These are phyloP conservation scores for Heritiera littoralis DNA, from an alignment of 345 rosid species.

Conservation along the genomic window DNA sequence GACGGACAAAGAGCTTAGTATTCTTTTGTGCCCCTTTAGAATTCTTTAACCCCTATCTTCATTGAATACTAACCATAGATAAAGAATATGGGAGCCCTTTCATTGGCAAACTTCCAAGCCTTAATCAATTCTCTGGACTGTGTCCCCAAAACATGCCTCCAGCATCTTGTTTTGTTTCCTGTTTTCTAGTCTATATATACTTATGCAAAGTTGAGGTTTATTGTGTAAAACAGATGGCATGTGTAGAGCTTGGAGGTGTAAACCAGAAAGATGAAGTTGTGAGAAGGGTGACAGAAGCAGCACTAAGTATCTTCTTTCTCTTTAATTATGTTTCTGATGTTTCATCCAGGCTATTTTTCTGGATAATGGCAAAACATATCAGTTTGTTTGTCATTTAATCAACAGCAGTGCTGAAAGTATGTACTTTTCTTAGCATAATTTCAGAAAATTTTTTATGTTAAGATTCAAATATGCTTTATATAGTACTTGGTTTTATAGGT, in stretches of 20 bases:
- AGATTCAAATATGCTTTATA: neutral
- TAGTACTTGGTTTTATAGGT: neutral
- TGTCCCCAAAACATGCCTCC: neutral
- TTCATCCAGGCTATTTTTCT: neutral
- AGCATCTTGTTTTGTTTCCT: slow-evolving; percentile 4
- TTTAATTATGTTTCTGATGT: slow-evolving; percentile 10
- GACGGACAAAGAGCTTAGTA: neutral
- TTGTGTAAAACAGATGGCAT: slow-evolving; percentile 54
- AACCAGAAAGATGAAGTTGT: slow-evolving; percentile 63
- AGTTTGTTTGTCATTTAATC: neutral
- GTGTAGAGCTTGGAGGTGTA: slow-evolving; percentile 63
- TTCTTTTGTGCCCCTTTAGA: neutral
- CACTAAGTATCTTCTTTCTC: slow-evolving; percentile 44
- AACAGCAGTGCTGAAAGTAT: neutral
- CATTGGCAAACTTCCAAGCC: slow-evolving; percentile 3
- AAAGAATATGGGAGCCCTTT: neutral
- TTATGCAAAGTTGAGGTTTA: slow-evolving; percentile 17
- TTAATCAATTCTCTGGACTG: neutral
- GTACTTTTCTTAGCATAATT: neutral
- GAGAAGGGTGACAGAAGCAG: slow-evolving; percentile 73
- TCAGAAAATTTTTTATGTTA: neutral
- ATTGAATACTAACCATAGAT: neutral
- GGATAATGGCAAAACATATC: neutral
- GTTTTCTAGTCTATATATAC: neutral
- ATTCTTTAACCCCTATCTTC: neutral